phyloP scores from a whole-genome alignment of 164 flowering plant species.

The Chimonanthus praecox region DNA sequence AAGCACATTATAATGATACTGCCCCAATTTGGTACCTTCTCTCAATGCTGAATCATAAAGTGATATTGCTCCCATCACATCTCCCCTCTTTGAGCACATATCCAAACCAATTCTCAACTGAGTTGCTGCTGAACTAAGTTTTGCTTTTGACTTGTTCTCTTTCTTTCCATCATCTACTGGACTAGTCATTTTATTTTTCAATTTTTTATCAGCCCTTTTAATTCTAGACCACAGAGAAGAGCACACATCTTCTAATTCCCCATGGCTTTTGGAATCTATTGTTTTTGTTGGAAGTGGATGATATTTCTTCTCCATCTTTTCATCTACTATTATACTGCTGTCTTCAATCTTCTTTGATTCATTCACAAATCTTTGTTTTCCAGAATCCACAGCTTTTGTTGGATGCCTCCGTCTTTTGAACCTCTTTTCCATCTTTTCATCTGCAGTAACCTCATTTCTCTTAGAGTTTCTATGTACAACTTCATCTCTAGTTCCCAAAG shows the following conservation, averaged over 20 bases:
- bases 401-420: not conserved
- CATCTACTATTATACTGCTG: conserved; percentile 10
- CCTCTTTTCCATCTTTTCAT: conserved; percentile 10
- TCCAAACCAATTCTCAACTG: conserved; percentile 46
- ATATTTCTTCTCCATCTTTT: conserved; percentile 6
- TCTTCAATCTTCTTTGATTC: conserved; percentile 13
- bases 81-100: conserved; percentile 76
- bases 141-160: conserved; percentile 29
- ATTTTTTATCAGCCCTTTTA: not conserved
- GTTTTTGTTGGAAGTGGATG: not conserved
- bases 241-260: not conserved
- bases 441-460: conserved; percentile 13
- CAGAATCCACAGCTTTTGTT: not conserved
- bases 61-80: conserved; percentile 61
- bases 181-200: conserved; percentile 10
- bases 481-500: conserved; percentile 9
- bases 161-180: conserved; percentile 16
- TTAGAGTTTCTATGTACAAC: conserved; percentile 5
- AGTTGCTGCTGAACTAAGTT: conserved; percentile 26
- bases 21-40: conserved; percentile 51
- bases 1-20: conserved; percentile 72
- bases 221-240: not conserved
- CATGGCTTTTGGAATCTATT: not conserved
- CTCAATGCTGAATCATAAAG: conserved; percentile 55
- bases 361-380: not conserved